These are phyloP conservation scores for Plasmodium fragile DNA, from an alignment of 169 alveolate genomes.

Conservation along the genomic window DNA sequence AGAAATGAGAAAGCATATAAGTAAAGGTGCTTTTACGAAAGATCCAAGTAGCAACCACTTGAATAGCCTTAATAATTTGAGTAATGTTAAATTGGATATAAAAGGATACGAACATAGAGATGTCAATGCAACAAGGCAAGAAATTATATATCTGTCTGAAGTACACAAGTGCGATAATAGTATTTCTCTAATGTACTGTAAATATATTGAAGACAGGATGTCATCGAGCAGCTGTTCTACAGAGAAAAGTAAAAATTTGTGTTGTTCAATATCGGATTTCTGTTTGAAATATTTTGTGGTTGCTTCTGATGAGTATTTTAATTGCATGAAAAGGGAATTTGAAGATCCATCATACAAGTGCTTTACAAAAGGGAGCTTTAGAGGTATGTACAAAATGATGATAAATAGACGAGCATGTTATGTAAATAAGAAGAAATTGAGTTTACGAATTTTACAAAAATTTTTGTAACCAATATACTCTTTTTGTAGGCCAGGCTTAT, in stretches of 20 bases:
- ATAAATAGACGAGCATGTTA: not conserved
- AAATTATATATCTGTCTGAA: conserved; percentile 5
- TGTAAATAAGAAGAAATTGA: not conserved
- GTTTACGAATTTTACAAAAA: not conserved
- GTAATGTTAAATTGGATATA: conserved; percentile 3
- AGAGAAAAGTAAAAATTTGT: not conserved
- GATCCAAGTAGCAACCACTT: not conserved
- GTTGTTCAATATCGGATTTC: conserved; percentile 49
- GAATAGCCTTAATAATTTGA: not conserved
- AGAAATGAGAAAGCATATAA: not conserved
- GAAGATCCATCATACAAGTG: not conserved
- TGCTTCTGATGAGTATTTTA: not conserved
- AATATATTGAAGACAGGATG: not conserved
- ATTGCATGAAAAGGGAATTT: not conserved
- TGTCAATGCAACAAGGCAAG: conserved; percentile 12
- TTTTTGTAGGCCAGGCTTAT: not conserved
- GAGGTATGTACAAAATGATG: not conserved
- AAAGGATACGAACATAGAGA: conserved; percentile 5
- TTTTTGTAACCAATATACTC: not conserved
- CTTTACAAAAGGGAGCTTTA: not conserved
- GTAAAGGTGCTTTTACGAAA: not conserved
- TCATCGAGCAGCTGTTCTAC: conserved; percentile 7
- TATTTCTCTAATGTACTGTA: conserved; percentile 7
- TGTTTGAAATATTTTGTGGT: conserved; percentile 18
- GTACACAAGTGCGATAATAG: not conserved